A percentile compares a stretch with the other conserved stretches of the same genome.
phyloP scores from a whole-genome alignment of 306 rosid species.

The Argentina anserina region DNA sequence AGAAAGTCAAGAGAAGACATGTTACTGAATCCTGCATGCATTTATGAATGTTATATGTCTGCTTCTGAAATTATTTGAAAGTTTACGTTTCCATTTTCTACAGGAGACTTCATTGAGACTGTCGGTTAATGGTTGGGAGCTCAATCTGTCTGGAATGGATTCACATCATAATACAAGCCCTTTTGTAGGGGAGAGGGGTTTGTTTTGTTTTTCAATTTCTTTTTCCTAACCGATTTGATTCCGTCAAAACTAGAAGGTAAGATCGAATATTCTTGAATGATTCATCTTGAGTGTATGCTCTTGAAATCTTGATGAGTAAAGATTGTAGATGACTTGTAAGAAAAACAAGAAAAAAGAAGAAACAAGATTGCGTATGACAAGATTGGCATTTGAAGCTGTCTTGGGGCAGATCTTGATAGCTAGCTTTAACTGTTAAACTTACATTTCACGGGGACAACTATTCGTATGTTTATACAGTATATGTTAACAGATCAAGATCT shows the following conservation, averaged over 20 bases:
- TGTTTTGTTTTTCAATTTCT: background rate
- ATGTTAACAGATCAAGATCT: background rate
- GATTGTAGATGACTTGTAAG: no score
- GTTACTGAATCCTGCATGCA: constrained; percentile 35
- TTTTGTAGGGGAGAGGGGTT: background rate
- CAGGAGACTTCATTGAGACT: constrained; percentile 12
- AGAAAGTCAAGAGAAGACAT: constrained; percentile 27
- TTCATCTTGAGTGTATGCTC: background rate
- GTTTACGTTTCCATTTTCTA: constrained; percentile 39
- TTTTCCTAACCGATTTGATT: background rate
- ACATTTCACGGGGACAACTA: background rate
- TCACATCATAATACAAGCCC: background rate
- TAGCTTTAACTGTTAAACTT: background rate
- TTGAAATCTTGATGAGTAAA: no score
- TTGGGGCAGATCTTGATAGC: background rate
- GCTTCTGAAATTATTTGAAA: constrained; percentile 23
- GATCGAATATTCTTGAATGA: background rate
- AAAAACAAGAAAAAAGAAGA: no score
- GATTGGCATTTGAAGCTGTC: background rate
- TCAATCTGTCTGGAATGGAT: constrained; percentile 16
- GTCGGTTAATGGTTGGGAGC: background rate
- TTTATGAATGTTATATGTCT: constrained; percentile 46
- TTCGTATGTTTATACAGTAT: background rate
- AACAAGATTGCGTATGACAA: background rate
- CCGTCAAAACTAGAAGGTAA: background rate